Base-by-base conservation (phyloP, 441 rosid species). In the Raphanus hybrid region DNA sequence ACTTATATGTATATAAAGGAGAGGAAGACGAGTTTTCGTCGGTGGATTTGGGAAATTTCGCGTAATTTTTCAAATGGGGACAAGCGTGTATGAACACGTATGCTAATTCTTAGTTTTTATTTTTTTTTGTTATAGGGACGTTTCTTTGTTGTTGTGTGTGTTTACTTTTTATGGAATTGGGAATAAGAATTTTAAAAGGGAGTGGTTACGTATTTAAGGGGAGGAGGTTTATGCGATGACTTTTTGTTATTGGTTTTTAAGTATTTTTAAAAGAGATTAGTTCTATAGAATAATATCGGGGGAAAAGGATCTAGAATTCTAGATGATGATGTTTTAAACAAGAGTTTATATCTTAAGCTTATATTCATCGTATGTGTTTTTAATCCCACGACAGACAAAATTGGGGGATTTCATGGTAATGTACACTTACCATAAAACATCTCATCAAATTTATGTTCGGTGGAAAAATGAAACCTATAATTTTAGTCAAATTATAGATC, bases 131-230 rank as follows among this genome's bases (percentile, higher is more conserved):
- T 18, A 18, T 50, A n/a, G 29, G 73, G 50, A 68, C 10, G 60
- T 48, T 50, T 52, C 4, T 54, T 50, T 32, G 15, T 59, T 11
- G 37, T 71, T 3, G 58, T 15, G 57, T 50, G 57, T 37, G 60
- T 65, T 71, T 71, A 76, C 71, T 76, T 70, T 70, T 76, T 64
- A 29, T 64, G 80, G 75, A 58, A 41, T 12, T 59, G 10, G 9
- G 57, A 77, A 57, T 54, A n/a, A 5, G 23, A 12, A 0, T 55
- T 70, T 43, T 57, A 6, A 29, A 65, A 45, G 27, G 27, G 58
- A 54, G 60, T 64, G 27, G 71, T 64, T 77, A 8, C 3, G 67
- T 77, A 18, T 77, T 41, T 71, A 71, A 77, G 41, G 6, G 72
- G 75, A 1, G 61, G 61, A 55, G 39, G 45, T 14, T 48, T 61